Conservation (phyloP, 306 rosid species). For the Astragalus membranaceus region DNA sequence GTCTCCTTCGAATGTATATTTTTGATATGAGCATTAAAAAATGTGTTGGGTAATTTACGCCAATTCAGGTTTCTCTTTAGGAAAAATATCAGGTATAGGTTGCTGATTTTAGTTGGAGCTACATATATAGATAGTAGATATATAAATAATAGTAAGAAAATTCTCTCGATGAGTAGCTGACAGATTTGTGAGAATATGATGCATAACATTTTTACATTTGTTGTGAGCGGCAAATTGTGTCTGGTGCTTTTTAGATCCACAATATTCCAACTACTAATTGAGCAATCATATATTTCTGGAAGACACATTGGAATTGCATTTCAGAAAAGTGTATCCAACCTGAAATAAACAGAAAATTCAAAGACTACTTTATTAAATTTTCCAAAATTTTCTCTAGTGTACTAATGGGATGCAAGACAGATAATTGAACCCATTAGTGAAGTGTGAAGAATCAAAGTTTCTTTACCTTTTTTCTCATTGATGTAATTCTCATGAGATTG, state of each 20-base stretch:
- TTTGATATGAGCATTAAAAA: background rate
- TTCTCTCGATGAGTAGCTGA: no score
- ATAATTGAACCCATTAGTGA: conserved; percentile 7
- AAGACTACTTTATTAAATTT: background rate
- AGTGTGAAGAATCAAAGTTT: conserved; percentile 25
- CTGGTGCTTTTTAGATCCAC: background rate
- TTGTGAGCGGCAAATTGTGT: background rate
- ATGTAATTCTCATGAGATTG: conserved; percentile 23
- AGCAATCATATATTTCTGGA: background rate
- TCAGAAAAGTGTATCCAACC: background rate
- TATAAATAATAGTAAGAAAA: no score
- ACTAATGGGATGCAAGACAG: background rate
- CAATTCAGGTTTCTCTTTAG: background rate
- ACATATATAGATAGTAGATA: background rate
- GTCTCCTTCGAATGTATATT: background rate
- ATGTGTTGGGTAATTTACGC: background rate
- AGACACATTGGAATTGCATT: conserved; percentile 2
- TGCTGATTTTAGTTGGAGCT: background rate
- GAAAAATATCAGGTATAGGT: background rate
- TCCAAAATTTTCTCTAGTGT: background rate
- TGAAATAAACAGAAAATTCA: background rate
- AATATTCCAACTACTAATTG: background rate
- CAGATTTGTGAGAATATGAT: no score
- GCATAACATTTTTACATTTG: background rate
- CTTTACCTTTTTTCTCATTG: background rate